Percentiles rank a stretch among this genome's conserved stretches.
Evolutionary conservation across 495 filamentous ascomycete species (phyloP).

Genomic region (Podospora appendiculata): DNA sequence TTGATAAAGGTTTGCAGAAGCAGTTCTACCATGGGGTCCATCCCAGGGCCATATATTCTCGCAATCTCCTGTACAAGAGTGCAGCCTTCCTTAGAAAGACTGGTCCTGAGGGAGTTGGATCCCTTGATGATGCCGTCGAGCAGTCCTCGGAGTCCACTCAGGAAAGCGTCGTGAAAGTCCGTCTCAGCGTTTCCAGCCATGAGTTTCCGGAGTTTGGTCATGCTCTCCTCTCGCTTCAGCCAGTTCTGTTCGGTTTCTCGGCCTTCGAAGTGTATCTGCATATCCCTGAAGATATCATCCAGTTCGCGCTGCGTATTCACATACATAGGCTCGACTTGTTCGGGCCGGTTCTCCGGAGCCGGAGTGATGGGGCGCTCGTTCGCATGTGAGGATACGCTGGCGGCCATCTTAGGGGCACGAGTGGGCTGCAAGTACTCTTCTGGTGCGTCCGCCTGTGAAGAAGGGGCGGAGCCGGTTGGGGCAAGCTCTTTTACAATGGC

Average conservation of each 20-base stretch:
- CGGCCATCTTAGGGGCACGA: slow-evolving; percentile 31
- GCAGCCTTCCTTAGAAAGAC: slow-evolving; percentile 77
- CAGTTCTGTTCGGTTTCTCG: slow-evolving; percentile 89
- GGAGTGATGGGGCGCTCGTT: slow-evolving; percentile 43
- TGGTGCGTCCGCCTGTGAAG: slow-evolving; percentile 30
- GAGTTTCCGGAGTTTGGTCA: slow-evolving; percentile 66
- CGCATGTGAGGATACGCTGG: slow-evolving; percentile 41
- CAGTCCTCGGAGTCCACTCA: slow-evolving; percentile 60
- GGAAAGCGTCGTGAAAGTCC: slow-evolving; percentile 62
- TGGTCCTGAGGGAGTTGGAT: slow-evolving; percentile 79
- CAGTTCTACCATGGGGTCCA: slow-evolving; percentile 87
- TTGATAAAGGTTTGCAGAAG: slow-evolving; percentile 86
- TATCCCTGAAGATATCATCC: slow-evolving; percentile 73
- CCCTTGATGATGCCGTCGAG: slow-evolving; percentile 89
- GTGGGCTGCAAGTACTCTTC: slow-evolving; percentile 27
- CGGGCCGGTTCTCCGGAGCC: slow-evolving; percentile 49
- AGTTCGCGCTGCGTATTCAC: slow-evolving; percentile 75
- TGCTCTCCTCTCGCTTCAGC: slow-evolving; percentile 72
- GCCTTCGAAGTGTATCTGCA: slow-evolving; percentile 78
- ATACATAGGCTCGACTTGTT: slow-evolving; percentile 68
- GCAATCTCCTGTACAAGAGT: slow-evolving; percentile 82
- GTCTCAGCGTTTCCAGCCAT: slow-evolving; percentile 76
- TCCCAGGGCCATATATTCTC: slow-evolving; percentile 59
- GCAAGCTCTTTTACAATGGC: slow-evolving; percentile 69
- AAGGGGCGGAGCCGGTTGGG: slow-evolving; percentile 43